Conservation (phyloP, 1,284 basidiomycete species). For the Sporisorium sorghi region DNA sequence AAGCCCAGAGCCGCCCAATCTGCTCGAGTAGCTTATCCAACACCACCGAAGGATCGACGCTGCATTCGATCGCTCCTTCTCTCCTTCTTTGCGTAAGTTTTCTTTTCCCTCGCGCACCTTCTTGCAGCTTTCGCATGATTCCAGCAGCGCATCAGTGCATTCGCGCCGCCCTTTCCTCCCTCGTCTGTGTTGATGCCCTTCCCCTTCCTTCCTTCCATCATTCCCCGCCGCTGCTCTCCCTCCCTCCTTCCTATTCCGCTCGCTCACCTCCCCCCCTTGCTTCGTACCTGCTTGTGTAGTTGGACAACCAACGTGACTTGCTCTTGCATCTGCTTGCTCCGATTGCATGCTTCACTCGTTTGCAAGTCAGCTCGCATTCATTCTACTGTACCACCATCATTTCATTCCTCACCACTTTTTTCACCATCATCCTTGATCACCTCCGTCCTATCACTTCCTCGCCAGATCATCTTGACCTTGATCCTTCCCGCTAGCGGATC, state of each 20-base stretch:
- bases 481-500: background rate
- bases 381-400: constrained; percentile 10
- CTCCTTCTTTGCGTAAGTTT: constrained; percentile 30
- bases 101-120: background rate
- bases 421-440: constrained; percentile 11
- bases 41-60: constrained; percentile 29
- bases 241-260: constrained; percentile 20
- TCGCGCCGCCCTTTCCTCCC: background rate
- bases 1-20: constrained; percentile 26
- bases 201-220: constrained; percentile 4
- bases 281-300: constrained; percentile 2
- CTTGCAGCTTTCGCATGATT: constrained; percentile 17
- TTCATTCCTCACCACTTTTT: background rate
- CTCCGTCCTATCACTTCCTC: background rate
- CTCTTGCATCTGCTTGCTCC: constrained; percentile 18
- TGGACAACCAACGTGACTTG: constrained; percentile 11
- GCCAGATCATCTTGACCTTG: background rate
- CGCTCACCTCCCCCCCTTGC: constrained; percentile 1
- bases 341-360: constrained; percentile 16
- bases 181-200: constrained; percentile 25
- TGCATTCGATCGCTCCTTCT: constrained; percentile 30
- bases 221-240: constrained; percentile 12
- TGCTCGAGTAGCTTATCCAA: constrained; percentile 28
- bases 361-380: constrained; percentile 31
- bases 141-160: constrained; percentile 6